A percentile compares a stretch with the other conserved stretches of the same genome.
Evolutionary conservation across 345 rosid species (phyloP).

Genomic region (Gossypium longicalyx): DNA sequence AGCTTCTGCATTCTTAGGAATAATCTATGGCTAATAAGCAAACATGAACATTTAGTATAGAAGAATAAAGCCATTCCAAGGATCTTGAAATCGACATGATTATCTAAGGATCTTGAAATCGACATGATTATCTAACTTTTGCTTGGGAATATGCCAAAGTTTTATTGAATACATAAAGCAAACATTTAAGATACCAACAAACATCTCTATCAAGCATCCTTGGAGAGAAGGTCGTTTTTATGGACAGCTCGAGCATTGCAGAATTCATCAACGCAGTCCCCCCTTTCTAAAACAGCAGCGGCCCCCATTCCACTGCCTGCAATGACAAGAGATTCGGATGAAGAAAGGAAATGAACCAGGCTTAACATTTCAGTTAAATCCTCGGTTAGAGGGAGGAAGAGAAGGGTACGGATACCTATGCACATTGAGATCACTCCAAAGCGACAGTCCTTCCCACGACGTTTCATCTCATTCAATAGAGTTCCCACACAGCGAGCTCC

Average conservation of each 20-base stretch:
- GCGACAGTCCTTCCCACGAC: slow-evolving; percentile 79
- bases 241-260: slow-evolving; percentile 39
- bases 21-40: neutral
- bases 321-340: neutral
- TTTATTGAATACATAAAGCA: neutral
- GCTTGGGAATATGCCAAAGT: neutral
- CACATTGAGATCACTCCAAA: slow-evolving; percentile 94
- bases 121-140: neutral
- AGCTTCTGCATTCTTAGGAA: neutral
- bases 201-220: slow-evolving; percentile 30
- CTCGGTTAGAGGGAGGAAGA: neutral
- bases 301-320: slow-evolving; percentile 90
- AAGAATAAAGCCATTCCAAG: neutral
- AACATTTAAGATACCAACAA: neutral
- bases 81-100: neutral
- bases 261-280: slow-evolving; percentile 54
- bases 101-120: neutral
- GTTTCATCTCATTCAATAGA: slow-evolving; percentile 83
- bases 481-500: slow-evolving; percentile 92
- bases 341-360: neutral
- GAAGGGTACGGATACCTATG: slow-evolving; percentile 54
- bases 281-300: slow-evolving; percentile 84
- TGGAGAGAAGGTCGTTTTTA: slow-evolving; percentile 32
- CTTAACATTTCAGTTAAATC: neutral
- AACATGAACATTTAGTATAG: neutral